These are phyloP conservation scores for Cucumis cinereus DNA, from an alignment of 306 rosid genomes.

Conservation along the genomic window DNA sequence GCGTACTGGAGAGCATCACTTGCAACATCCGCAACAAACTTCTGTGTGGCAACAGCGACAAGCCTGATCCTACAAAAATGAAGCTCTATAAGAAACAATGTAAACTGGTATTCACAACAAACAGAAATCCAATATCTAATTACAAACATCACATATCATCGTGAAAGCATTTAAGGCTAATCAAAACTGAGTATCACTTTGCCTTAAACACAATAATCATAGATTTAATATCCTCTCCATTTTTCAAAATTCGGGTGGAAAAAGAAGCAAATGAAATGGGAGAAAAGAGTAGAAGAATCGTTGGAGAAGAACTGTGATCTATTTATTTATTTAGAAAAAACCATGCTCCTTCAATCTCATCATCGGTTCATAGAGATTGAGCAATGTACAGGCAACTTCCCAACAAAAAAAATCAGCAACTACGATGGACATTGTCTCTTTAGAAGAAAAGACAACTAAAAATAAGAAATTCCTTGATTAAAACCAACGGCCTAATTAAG, in stretches of 20 bases:
- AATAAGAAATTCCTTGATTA: not conserved
- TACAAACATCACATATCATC: not conserved
- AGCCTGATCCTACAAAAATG: slow-evolving; percentile 48
- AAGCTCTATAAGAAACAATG: not conserved
- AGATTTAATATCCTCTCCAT: not conserved
- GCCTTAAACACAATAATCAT: not conserved
- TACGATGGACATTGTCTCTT: not conserved
- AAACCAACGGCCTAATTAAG: not conserved
- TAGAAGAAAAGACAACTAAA: not conserved
- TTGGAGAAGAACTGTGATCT: not conserved
- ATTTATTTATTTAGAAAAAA: too few species aligned
- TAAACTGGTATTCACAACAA: not conserved
- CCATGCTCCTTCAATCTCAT: not conserved
- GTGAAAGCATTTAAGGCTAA: not conserved
- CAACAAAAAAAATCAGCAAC: not conserved
- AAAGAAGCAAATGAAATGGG: not conserved
- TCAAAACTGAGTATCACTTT: not conserved
- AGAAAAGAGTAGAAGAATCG: not conserved
- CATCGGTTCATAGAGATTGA: not conserved
- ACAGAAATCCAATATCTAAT: not conserved
- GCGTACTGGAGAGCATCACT: slow-evolving; percentile 36
- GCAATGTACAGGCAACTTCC: not conserved
- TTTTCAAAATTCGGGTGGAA: not conserved
- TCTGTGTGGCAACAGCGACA: slow-evolving; percentile 69
- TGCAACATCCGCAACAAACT: slow-evolving; percentile 65